Evolutionary conservation across 805 yeast genomes (phyloP).

Genomic region (Spathaspora sp.): DNA sequence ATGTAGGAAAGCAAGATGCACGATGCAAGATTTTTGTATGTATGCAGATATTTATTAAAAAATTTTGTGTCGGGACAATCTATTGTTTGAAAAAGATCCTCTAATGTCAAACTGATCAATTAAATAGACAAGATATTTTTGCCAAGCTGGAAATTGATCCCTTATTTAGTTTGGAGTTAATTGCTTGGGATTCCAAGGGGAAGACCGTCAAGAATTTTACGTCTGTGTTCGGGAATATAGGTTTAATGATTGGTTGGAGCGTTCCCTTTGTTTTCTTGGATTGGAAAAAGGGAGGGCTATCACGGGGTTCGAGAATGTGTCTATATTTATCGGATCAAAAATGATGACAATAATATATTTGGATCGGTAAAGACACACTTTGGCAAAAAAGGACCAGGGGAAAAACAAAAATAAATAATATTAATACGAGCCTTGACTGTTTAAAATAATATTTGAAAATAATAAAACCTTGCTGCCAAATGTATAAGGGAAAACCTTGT

Average conservation of each 20-base stretch:
- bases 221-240: no score
- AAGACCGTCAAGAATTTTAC: background rate
- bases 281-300: background rate
- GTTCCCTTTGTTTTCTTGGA: background rate
- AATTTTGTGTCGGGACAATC: no score
- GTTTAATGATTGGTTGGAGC: no score
- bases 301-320: background rate
- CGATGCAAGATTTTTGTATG: no score
- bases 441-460: background rate
- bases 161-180: background rate
- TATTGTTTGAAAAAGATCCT: no score
- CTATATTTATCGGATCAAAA: background rate
- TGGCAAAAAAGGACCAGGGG: background rate
- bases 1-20: no score
- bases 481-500: background rate
- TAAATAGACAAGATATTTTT: background rate
- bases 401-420: background rate
- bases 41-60: no score
- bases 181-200: background rate
- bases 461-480: background rate
- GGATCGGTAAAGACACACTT: background rate
- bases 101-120: no score
- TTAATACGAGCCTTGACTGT: background rate
- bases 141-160: background rate
- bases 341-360: background rate